phyloP scores from a whole-genome alignment of 352 stramenopile species.

The Globisporangium solare region DNA sequence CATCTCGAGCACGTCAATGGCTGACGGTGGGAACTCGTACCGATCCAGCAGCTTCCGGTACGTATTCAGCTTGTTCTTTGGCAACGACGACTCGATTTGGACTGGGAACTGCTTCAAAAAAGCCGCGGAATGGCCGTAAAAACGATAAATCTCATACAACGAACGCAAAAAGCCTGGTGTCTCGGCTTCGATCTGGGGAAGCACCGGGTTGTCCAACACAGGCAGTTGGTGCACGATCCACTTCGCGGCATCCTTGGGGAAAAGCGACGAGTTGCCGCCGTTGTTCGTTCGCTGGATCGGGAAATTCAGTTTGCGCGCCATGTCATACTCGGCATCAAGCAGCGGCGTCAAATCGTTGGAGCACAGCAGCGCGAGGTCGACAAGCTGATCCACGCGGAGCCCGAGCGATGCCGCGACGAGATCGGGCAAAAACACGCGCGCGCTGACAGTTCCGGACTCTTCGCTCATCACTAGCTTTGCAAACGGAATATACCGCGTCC shows the following conservation, averaged over 20 bases:
- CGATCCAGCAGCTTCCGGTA: slow-evolving; percentile 62
- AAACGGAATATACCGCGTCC: slow-evolving; percentile 82
- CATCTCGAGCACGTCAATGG: slow-evolving; percentile 66
- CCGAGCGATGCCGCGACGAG: slow-evolving; percentile 55
- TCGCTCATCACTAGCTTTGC: slow-evolving; percentile 30
- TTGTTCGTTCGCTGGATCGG: slow-evolving; percentile 38
- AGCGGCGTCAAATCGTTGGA: slow-evolving; percentile 85
- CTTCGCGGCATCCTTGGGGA: slow-evolving; percentile 38
- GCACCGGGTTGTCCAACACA: slow-evolving; percentile 55
- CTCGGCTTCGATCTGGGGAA: slow-evolving; percentile 37
- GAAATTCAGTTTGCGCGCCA: slow-evolving; percentile 48
- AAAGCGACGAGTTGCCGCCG: slow-evolving; percentile 23
- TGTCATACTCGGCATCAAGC: slow-evolving; percentile 58
- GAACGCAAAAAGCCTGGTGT: slow-evolving; percentile 39
- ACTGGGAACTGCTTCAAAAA: slow-evolving; percentile 52
- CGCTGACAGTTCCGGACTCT: slow-evolving; percentile 27
- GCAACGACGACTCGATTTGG: slow-evolving; percentile 21
- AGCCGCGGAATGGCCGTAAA: slow-evolving; percentile 50
- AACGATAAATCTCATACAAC: slow-evolving; percentile 73
- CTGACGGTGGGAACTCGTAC: slow-evolving; percentile 43
- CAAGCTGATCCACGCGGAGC: slow-evolving; percentile 61
- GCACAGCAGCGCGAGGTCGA: slow-evolving; percentile 82
- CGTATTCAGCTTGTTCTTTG: slow-evolving; percentile 39
- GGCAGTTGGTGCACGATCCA: slow-evolving; percentile 52
- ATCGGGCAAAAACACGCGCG: slow-evolving; percentile 69